Evolutionary conservation across 345 rosid species (phyloP).

Genomic region (Brassica nigra): DNA sequence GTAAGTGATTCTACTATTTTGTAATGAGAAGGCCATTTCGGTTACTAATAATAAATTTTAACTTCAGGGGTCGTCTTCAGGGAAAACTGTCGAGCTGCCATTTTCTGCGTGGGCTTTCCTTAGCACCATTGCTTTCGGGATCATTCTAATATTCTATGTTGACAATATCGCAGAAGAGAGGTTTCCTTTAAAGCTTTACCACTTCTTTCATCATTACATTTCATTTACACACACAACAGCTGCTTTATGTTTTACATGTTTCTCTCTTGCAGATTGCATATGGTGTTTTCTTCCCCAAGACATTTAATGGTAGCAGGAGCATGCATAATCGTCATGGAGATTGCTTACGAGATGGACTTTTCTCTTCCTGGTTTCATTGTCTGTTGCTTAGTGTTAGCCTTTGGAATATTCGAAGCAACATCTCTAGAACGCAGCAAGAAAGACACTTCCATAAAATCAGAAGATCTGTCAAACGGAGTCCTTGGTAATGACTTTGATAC

Average conservation of each 20-base stretch:
- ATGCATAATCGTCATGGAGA: slow-evolving; percentile 82
- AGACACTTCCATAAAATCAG: slow-evolving; percentile 52
- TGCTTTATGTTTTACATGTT: slow-evolving; percentile 2
- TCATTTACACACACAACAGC: not conserved
- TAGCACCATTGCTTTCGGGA: slow-evolving; percentile 77
- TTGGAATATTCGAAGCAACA: slow-evolving; percentile 85
- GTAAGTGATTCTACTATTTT: slow-evolving; percentile 55
- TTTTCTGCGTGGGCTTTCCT: slow-evolving; percentile 90
- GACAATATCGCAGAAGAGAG: slow-evolving; percentile 95
- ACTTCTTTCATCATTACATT: not conserved
- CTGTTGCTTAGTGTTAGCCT: slow-evolving; percentile 76
- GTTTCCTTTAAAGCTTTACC: slow-evolving; percentile 42
- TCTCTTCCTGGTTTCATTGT: slow-evolving; percentile 76
- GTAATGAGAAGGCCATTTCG: not conserved
- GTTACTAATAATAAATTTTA: slow-evolving; percentile 26
- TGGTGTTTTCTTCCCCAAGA: slow-evolving; percentile 99
- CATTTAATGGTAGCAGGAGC: slow-evolving; percentile 88
- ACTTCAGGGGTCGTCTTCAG: slow-evolving; percentile 74
- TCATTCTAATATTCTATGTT: slow-evolving; percentile 80
- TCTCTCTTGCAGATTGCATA: slow-evolving; percentile 64
- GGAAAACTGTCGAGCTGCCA: slow-evolving; percentile 53
- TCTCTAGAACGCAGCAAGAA: slow-evolving; percentile 66
- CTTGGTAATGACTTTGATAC: slow-evolving; percentile 49
- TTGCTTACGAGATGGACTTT: slow-evolving; percentile 79
- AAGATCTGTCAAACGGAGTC: slow-evolving; percentile 53